Conservation (phyloP, 768 basidiomycete genomes). For the Tulasnella sp. region DNA sequence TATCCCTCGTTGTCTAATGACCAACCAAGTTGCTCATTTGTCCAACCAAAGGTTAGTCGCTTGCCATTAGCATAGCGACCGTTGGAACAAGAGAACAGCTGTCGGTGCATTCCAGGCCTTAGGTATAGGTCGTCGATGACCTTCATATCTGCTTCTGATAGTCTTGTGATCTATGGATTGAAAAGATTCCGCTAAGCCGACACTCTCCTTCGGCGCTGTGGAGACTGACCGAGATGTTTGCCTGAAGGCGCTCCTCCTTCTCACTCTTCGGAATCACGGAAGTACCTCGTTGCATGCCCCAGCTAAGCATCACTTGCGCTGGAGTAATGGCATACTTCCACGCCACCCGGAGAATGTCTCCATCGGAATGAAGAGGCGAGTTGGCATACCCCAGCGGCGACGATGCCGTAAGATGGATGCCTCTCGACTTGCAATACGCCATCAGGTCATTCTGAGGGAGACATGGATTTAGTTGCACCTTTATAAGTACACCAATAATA, state of each 20-base stretch:
- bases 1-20: neutral
- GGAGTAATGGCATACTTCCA: slow-evolving; percentile 43
- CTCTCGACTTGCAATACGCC: slow-evolving; percentile 53
- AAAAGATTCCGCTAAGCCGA: neutral
- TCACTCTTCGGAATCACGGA: slow-evolving; percentile 82
- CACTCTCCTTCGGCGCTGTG: neutral
- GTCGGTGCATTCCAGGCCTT: neutral
- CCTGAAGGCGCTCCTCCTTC: slow-evolving; percentile 28
- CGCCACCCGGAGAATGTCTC: slow-evolving; percentile 46
- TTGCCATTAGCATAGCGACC: neutral
- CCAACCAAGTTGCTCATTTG: neutral
- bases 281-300: slow-evolving; percentile 63
- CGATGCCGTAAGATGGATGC: slow-evolving; percentile 60
- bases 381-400: slow-evolving; percentile 45
- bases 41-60: neutral
- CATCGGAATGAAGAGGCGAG: slow-evolving; percentile 24
- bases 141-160: neutral
- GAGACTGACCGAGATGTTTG: neutral
- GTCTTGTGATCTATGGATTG: neutral
- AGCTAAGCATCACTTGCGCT: slow-evolving; percentile 76
- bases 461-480: slow-evolving; percentile 68
- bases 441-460: slow-evolving; percentile 66
- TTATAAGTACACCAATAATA: slow-evolving; percentile 48
- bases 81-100: neutral
- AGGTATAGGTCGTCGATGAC: neutral